Evolutionary conservation across 129 eudicot species (phyloP).

Genomic region (Arctium minus): DNA sequence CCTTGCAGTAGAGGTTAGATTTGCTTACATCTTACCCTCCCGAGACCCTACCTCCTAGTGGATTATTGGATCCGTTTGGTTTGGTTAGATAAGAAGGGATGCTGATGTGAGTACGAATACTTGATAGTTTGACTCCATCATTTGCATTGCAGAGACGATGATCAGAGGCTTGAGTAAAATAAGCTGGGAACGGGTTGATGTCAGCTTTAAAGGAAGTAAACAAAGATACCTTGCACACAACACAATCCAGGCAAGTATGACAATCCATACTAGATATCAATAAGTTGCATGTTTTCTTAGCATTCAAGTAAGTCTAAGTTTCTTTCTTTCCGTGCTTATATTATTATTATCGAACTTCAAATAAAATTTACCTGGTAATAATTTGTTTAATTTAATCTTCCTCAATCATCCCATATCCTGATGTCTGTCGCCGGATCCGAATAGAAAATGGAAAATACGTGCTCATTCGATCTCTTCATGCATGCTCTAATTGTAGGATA

Average conservation of each 20-base stretch:
- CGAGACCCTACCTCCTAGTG: too few relatives aligned
- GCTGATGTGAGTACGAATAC: not conserved
- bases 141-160: conserved; percentile 59
- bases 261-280: not conserved
- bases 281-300: conserved; percentile 6
- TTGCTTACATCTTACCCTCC: too few relatives aligned
- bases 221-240: conserved; percentile 83
- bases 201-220: conserved; percentile 72
- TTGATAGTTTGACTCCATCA: not conserved
- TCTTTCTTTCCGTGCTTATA: not conserved
- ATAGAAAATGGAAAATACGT: not conserved
- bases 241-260: conserved; percentile 77
- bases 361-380: not conserved
- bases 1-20: too few relatives aligned
- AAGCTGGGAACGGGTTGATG: conserved; percentile 91
- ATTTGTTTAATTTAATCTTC: not conserved
- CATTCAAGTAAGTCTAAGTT: not conserved
- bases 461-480: not conserved
- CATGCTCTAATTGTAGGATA: too few relatives aligned
- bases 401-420: conserved; percentile 2
- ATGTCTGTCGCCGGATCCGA: not conserved
- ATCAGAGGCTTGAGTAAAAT: conserved; percentile 52
- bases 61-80: too few relatives aligned
- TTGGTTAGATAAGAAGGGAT: too few relatives aligned
- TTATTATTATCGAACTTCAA: not conserved